These are phyloP conservation scores for Dactylellina leptospora DNA, from an alignment of 2,329 filamentous ascomycete species.

Conservation along the genomic window DNA sequence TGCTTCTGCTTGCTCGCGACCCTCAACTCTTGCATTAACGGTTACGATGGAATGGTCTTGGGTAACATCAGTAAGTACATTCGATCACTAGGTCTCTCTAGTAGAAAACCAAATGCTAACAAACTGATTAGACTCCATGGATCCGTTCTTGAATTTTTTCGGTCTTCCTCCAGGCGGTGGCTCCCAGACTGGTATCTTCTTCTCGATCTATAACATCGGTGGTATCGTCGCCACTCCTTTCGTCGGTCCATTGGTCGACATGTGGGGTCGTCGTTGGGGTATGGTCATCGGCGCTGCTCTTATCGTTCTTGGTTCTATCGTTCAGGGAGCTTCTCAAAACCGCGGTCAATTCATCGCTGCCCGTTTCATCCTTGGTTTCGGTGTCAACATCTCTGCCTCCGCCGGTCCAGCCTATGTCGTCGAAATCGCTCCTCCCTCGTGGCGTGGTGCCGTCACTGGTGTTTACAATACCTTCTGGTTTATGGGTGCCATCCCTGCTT, in stretches of 20 bases:
- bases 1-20: conserved; percentile 65
- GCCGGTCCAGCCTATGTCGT: conserved; percentile 63
- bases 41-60: conserved; percentile 65
- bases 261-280: conserved; percentile 63
- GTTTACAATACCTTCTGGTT: conserved; percentile 64
- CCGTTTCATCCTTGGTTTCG: conserved; percentile 71
- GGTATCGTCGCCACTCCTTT: conserved; percentile 64
- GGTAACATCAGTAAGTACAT: conserved; percentile 60
- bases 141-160: conserved; percentile 61
- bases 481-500: conserved; percentile 63
- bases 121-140: conserved; percentile 61
- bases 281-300: conserved; percentile 63
- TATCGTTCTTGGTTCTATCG: conserved; percentile 63
- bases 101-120: conserved; percentile 7
- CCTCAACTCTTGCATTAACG: conserved; percentile 66
- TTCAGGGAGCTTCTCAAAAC: conserved; percentile 62
- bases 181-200: conserved; percentile 65
- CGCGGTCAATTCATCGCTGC: conserved; percentile 65
- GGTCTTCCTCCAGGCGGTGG: conserved; percentile 62
- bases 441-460: conserved; percentile 64
- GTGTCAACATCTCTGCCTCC: conserved; percentile 63
- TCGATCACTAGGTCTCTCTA: background rate
- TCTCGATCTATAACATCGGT: conserved; percentile 67
- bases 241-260: conserved; percentile 64
- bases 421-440: conserved; percentile 65